Conservation (phyloP, 2,329 filamentous ascomycete species). For the Colletotrichum chlorophyti region DNA sequence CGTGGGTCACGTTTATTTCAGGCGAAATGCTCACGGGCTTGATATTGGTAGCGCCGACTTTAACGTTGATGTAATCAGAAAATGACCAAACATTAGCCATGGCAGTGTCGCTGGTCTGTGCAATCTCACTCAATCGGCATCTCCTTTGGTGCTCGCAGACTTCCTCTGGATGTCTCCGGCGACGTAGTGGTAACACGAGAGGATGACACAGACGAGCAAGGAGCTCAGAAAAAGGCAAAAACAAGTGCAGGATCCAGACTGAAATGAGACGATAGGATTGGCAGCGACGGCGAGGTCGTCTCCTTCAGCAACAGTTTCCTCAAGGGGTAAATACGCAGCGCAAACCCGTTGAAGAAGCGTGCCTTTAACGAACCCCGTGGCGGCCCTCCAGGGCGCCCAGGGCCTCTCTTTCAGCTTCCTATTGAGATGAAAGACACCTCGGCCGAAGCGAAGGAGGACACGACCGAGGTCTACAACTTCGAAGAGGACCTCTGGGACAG, state of each 20-base stretch:
- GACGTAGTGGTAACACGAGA: too few relatives aligned
- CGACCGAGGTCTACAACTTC: constrained; percentile 43
- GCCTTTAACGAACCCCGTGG: constrained; percentile 49
- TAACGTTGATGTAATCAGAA: constrained; percentile 56
- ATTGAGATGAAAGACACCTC: constrained; percentile 36
- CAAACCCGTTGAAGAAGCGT: constrained; percentile 45
- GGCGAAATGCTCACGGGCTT: constrained; percentile 58
- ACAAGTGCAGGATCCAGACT: too few relatives aligned
- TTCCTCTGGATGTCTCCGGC: too few relatives aligned
- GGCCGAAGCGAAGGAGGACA: constrained; percentile 34
- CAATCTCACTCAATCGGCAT: too few relatives aligned
- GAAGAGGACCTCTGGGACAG: constrained; percentile 52
- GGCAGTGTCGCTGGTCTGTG: too few relatives aligned
- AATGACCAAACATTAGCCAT: too few relatives aligned
- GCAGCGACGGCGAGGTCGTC: constrained; percentile 55
- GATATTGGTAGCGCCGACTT: constrained; percentile 63
- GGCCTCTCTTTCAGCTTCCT: constrained; percentile 40
- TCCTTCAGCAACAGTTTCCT: constrained; percentile 57
- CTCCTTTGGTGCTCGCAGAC: too few relatives aligned
- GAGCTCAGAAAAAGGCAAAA: too few relatives aligned
- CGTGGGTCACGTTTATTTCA: constrained; percentile 60
- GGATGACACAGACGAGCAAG: too few relatives aligned
- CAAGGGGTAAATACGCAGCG: constrained; percentile 49
- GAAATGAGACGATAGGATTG: constrained; percentile 42
- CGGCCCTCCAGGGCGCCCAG: constrained; percentile 50